A percentile compares a stretch with the other conserved stretches of the same genome.
phyloP scores from a whole-genome alignment of 495 filamentous ascomycete species.

The Cenococcum geophilum region DNA sequence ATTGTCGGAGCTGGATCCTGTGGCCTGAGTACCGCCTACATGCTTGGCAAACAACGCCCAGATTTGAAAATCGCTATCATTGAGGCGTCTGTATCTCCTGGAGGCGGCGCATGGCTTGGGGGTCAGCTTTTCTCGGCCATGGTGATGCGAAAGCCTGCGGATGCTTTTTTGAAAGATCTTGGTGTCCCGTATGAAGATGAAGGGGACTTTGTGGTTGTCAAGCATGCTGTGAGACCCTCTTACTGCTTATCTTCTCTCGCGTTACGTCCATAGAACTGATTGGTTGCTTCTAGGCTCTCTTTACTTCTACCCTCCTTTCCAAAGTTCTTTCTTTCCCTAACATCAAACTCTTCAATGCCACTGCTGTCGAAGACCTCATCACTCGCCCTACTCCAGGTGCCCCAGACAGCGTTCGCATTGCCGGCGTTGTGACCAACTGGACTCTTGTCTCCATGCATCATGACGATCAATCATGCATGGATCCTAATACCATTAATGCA shows the following conservation, averaged over 20 bases:
- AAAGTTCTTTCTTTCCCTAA: conserved; percentile 78
- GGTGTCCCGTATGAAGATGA: conserved; percentile 85
- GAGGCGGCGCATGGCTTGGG: conserved; percentile 87
- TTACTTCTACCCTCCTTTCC: conserved; percentile 77
- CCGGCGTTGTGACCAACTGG: conserved; percentile 92
- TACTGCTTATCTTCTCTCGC: not conserved
- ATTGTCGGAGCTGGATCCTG: conserved; percentile 86
- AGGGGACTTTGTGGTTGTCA: conserved; percentile 80
- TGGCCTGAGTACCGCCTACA: conserved; percentile 77
- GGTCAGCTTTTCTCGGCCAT: conserved; percentile 90
- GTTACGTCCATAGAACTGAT: not conserved
- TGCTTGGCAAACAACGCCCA: conserved; percentile 73
- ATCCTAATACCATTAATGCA: conserved; percentile 91
- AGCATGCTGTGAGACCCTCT: conserved; percentile 56
- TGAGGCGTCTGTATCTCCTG: conserved; percentile 78
- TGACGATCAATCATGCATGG: conserved; percentile 90
- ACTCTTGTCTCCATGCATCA: conserved; percentile 86
- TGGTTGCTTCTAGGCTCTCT: conserved; percentile 51
- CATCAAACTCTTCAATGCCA: conserved; percentile 94
- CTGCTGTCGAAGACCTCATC: conserved; percentile 83
- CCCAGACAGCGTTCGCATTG: conserved; percentile 56
- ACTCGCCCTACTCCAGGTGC: conserved; percentile 50
- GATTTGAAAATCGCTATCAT: conserved; percentile 89
- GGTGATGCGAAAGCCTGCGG: conserved; percentile 88
- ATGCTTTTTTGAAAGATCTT: conserved; percentile 71